Evolutionary conservation across 2,329 filamentous ascomycete species (phyloP).

Genomic region (Simplicillium sp.): DNA sequence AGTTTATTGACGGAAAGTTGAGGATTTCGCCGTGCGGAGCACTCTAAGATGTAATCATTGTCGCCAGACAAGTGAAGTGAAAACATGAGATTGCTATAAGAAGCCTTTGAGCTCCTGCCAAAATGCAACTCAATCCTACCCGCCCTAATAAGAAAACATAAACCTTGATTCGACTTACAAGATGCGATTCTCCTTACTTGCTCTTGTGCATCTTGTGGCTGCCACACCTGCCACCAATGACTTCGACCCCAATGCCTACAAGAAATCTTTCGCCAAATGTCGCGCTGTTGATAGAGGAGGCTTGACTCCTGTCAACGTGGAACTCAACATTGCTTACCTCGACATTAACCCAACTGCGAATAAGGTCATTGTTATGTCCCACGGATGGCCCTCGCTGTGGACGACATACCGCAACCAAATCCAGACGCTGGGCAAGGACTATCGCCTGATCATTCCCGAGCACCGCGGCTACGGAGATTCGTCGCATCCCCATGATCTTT

Average conservation of each 20-base stretch:
- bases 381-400: conserved; percentile 6
- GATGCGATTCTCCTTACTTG: too few relatives aligned
- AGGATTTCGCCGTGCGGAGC: too few relatives aligned
- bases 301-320: conserved; percentile 1
- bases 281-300: conserved; percentile 2
- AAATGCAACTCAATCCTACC: too few relatives aligned
- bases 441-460: conserved; percentile 4
- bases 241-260: conserved; percentile 2
- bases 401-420: conserved; percentile 7
- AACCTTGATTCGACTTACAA: too few relatives aligned
- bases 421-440: conserved; percentile 4
- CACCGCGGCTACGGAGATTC: conserved; percentile 4
- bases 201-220: background rate
- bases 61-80: too few relatives aligned
- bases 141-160: too few relatives aligned
- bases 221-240: background rate
- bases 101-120: too few relatives aligned
- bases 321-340: conserved; percentile 4
- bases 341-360: conserved; percentile 6
- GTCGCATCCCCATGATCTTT: conserved; percentile 4
- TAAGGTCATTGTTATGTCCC: conserved; percentile 6
- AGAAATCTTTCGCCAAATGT: conserved; percentile 1
- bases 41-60: too few relatives aligned
- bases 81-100: too few relatives aligned
- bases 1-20: too few relatives aligned